Conservation (phyloP, 2,329 filamentous ascomycete species). For the Pseudocercospora fijiensis region DNA sequence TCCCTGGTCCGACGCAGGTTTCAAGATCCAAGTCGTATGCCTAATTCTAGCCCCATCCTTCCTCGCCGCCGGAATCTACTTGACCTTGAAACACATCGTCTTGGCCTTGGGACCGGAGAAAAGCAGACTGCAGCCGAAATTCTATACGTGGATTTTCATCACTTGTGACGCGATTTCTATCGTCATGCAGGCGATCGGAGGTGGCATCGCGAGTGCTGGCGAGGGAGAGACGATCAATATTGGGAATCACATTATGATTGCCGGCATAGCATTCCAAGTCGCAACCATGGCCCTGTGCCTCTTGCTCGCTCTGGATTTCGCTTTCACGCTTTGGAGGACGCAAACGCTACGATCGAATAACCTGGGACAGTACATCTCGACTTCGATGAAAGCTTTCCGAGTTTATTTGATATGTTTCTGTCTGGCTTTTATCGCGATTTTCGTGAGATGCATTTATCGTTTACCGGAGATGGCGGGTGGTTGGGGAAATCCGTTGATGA, state of each 20-base stretch:
- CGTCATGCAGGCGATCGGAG: slow-evolving; percentile 47
- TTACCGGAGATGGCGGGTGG: slow-evolving; percentile 53
- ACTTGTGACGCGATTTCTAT: slow-evolving; percentile 50
- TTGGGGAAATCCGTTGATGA: slow-evolving; percentile 51
- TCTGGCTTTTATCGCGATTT: slow-evolving; percentile 62
- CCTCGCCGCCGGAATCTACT: slow-evolving; percentile 49
- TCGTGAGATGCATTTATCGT: slow-evolving; percentile 65
- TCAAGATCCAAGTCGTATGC: slow-evolving; percentile 47
- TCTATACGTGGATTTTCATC: slow-evolving; percentile 54
- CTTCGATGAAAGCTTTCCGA: slow-evolving; percentile 44
- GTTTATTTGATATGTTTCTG: slow-evolving; percentile 57
- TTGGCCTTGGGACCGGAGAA: slow-evolving; percentile 45
- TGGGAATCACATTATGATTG: slow-evolving; percentile 49
- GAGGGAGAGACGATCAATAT: slow-evolving; percentile 38
- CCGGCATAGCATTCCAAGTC: slow-evolving; percentile 48
- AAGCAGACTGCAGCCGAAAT: slow-evolving; percentile 44
- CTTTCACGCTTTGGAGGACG: slow-evolving; percentile 24
- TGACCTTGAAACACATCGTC: slow-evolving; percentile 50
- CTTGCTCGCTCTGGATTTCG: slow-evolving; percentile 44
- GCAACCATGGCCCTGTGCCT: slow-evolving; percentile 47
- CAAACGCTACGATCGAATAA: slow-evolving; percentile 14
- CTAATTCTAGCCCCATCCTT: slow-evolving; percentile 48
- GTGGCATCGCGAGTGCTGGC: slow-evolving; percentile 43
- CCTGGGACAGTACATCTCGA: slow-evolving; percentile 38
- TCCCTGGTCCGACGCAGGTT: slow-evolving; percentile 42